These are phyloP conservation scores for Hypoxylon sp. DNA, from an alignment of 2,329 filamentous ascomycete genomes.

Conservation along the genomic window DNA sequence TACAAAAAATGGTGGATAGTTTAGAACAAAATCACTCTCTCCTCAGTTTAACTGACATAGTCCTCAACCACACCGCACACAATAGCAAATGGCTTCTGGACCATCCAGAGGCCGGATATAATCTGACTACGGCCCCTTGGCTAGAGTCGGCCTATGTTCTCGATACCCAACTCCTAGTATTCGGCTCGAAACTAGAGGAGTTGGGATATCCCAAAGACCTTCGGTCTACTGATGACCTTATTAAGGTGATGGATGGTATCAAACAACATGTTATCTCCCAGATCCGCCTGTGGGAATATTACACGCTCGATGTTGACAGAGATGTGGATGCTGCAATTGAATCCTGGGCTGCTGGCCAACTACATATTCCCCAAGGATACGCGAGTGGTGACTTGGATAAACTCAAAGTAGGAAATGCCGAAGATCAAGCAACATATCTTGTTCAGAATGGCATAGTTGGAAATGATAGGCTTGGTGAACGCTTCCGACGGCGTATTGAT, in stretches of 20 bases:
- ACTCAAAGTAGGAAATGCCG: slow-evolving; percentile 62
- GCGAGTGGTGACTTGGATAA: slow-evolving; percentile 61
- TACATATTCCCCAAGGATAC: slow-evolving; percentile 66
- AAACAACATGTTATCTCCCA: slow-evolving; percentile 84
- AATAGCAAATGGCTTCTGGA: slow-evolving; percentile 95
- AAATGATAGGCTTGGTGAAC: slow-evolving; percentile 81
- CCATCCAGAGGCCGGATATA: slow-evolving; percentile 97
- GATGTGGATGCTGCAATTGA: slow-evolving; percentile 78
- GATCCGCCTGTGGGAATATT: slow-evolving; percentile 93
- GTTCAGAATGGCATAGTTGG: slow-evolving; percentile 78
- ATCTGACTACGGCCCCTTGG: slow-evolving; percentile 89
- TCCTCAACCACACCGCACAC: slow-evolving; percentile 97
- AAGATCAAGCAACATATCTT: slow-evolving; percentile 73
- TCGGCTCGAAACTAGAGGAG: slow-evolving; percentile 80
- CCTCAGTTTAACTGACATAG: slow-evolving; percentile 92
- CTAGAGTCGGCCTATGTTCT: slow-evolving; percentile 75
- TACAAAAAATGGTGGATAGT: slow-evolving; percentile 80
- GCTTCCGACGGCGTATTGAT: slow-evolving; percentile 80
- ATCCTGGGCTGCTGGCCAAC: slow-evolving; percentile 77
- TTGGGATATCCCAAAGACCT: slow-evolving; percentile 84
- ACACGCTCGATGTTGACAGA: slow-evolving; percentile 83
- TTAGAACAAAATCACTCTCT: slow-evolving; percentile 89
- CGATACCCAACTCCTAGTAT: slow-evolving; percentile 76
- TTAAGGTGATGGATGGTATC: slow-evolving; percentile 85
- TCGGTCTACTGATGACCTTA: slow-evolving; percentile 78